These are phyloP conservation scores for Stenogyne calaminthoides DNA, from an alignment of 305 asterid species.

Conservation along the genomic window DNA sequence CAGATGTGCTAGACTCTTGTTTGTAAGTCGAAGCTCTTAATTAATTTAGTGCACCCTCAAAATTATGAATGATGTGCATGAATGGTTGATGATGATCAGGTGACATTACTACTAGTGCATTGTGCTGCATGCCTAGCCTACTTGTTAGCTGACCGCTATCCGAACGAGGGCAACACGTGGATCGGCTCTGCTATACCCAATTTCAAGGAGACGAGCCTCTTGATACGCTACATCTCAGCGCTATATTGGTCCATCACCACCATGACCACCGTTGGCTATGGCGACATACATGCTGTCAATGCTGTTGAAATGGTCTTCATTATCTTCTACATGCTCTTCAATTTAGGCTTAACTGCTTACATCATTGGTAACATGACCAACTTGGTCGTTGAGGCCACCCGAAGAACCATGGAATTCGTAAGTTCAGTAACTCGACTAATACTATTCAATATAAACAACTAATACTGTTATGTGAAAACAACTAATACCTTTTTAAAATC, in stretches of 20 bases:
- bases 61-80: background rate
- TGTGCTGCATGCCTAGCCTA: constrained; percentile 87
- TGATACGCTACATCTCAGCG: constrained; percentile 64
- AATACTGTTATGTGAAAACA: no score
- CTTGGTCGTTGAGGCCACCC: constrained; percentile 89
- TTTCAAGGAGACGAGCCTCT: constrained; percentile 61
- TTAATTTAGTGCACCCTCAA: background rate
- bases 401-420: constrained; percentile 96
- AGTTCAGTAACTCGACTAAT: constrained; percentile 30
- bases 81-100: constrained; percentile 42
- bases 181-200: constrained; percentile 61
- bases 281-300: constrained; percentile 87
- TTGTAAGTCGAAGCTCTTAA: no score
- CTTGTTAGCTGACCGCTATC: constrained; percentile 66
- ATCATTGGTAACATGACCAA: constrained; percentile 93
- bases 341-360: constrained; percentile 80
- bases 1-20: constrained; percentile 84
- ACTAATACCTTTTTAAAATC: no score
- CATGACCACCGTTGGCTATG: constrained; percentile 94
- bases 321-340: constrained; percentile 77
- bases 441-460: no score
- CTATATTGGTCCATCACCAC: constrained; percentile 88
- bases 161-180: constrained; percentile 80
- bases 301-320: constrained; percentile 80
- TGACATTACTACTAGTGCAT: constrained; percentile 74